Conservation (phyloP, 2,329 filamentous ascomycete species). For the Penicillium rolfsii region DNA sequence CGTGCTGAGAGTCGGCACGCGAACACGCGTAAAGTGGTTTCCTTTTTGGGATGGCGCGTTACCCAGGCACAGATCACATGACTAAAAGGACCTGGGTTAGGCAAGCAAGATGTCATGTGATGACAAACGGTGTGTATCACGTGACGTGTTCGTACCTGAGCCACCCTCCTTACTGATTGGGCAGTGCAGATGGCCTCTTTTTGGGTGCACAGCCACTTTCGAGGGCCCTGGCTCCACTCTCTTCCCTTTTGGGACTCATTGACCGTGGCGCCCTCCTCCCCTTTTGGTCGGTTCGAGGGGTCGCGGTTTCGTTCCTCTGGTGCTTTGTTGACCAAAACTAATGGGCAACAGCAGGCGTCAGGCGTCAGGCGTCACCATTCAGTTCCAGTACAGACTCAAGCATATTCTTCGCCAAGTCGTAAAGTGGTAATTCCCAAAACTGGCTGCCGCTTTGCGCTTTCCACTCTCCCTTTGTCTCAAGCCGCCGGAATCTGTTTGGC, state of each 20-base stretch:
- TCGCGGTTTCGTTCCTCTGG: neutral
- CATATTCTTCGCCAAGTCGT: neutral
- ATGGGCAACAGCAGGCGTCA: neutral
- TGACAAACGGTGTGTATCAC: neutral
- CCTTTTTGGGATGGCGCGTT: slow-evolving; percentile 29
- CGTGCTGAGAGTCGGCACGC: slow-evolving; percentile 26
- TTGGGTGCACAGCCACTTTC: slow-evolving; percentile 14
- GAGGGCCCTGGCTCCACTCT: slow-evolving; percentile 15
- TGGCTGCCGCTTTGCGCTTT: neutral
- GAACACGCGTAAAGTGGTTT: slow-evolving; percentile 41
- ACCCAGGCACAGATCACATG: slow-evolving; percentile 7
- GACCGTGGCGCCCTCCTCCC: neutral
- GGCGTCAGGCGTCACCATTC: neutral
- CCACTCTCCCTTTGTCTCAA: slow-evolving; percentile 17
- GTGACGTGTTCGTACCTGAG: slow-evolving; percentile 9
- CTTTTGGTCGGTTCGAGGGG: neutral
- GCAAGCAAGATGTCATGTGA: slow-evolving; percentile 4
- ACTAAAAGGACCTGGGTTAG: neutral
- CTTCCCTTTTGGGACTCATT: slow-evolving; percentile 15
- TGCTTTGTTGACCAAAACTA: neutral
- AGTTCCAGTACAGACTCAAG: neutral
- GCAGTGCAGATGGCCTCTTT: neutral
- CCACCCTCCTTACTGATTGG: neutral
- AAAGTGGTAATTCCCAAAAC: neutral
- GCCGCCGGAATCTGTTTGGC: slow-evolving; percentile 21